Base-by-base conservation (phyloP, 768 basidiomycete genomes). In the Mycena belliarum region DNA sequence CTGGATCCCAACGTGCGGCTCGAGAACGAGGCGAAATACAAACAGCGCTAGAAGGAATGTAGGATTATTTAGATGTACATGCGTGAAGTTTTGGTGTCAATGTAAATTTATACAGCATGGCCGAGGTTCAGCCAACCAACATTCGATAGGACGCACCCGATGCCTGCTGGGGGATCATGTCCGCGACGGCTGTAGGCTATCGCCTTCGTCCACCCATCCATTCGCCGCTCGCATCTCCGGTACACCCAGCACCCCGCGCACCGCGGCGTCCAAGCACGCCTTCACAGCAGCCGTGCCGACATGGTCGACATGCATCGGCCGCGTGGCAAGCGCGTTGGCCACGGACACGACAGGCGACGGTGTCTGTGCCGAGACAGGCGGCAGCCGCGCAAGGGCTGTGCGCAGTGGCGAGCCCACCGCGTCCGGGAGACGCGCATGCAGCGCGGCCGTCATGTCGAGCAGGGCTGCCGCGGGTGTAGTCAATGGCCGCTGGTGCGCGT, bases 21-120 rank as follows among this genome's bases (percentile, higher is more conserved):
- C 49, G 94, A 96, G 69, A 89, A 88, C 64, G 90, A 91, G 64
- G 94, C 92, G 51, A 98, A 98, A 74, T 98, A 98, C 75, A 98
- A 98, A 73, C 83, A 86, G 43, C 86, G 84, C 58, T 88, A 71
- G 78, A 54, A 40, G 47, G 40, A 47, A 50, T 55, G 37, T 23
- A 49, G 37, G 35, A 37, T 55, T 20, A n/a, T n/a, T n/a, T n/a
- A 48, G 40, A 43, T 55, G 60, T 52, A 65, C 42, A 52, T 51
- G 51, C 38, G 51, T 41, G 56, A 58, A 21, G 20, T 48, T 66
- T 62, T 58, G 59, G 46, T 41, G 60, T 49, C 58, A 63, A 57
- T 63, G 59, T 63, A 12, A 32, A 6, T 32, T 6, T 32, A 32
- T 32, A 32, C 29, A 32, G n/a, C n/a, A n/a, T n/a, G n/a, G n/a